Evolutionary conservation across 768 basidiomycete genomes (phyloP).

Genomic region (Mycena sanguinolenta): DNA sequence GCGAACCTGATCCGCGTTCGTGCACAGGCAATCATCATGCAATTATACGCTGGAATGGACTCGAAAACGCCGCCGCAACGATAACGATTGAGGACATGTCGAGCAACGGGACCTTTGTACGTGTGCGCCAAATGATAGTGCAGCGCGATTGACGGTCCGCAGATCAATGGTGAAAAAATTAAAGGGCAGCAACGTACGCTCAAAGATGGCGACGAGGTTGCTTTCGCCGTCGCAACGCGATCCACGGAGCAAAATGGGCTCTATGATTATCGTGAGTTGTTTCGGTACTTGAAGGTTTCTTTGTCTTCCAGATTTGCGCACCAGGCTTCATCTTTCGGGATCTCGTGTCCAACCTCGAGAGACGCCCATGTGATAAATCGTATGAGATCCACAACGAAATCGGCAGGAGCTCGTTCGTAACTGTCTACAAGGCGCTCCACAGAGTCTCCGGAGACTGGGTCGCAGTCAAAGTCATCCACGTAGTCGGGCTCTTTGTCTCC

Average conservation of each 20-base stretch:
- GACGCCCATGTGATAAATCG: constrained; percentile 68
- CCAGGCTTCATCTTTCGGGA: constrained; percentile 84
- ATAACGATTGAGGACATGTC: constrained; percentile 70
- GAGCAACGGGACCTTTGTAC: constrained; percentile 82
- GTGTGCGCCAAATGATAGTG: background rate
- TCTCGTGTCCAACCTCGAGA: constrained; percentile 62
- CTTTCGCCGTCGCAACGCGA: constrained; percentile 77
- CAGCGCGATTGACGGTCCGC: constrained; percentile 4
- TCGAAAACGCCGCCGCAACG: constrained; percentile 52
- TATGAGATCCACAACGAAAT: constrained; percentile 81
- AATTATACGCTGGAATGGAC: constrained; percentile 70
- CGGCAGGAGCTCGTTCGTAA: constrained; percentile 93
- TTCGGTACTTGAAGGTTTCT: background rate
- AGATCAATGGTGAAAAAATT: constrained; percentile 81
- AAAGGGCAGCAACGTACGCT: constrained; percentile 68
- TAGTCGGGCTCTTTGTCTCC: constrained; percentile 41
- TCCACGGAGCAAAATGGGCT: constrained; percentile 53
- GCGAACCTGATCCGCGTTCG: background rate
- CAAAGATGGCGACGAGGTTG: constrained; percentile 87
- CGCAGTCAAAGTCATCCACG: constrained; percentile 91
- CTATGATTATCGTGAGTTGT: constrained; percentile 82
- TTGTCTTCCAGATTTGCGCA: background rate
- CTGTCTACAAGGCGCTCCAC: constrained; percentile 86
- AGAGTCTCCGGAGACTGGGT: constrained; percentile 78
- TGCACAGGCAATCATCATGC: constrained; percentile 71